Base-by-base conservation (phyloP, 2,329 filamentous ascomycete genomes). In the Geosmithia putterillii region DNA sequence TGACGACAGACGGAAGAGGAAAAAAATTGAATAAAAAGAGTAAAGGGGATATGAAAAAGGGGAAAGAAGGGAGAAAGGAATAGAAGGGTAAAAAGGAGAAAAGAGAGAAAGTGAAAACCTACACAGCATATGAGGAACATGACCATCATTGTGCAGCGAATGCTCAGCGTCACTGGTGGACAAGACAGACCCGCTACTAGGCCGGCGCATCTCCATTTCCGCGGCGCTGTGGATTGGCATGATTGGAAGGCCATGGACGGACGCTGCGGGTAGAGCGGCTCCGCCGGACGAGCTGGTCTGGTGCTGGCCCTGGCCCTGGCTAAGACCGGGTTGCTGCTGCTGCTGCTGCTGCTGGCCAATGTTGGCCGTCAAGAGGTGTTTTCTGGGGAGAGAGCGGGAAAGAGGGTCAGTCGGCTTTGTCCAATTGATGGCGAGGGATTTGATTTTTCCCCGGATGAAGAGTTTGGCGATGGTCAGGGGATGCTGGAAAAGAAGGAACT, bases 311-410 rank as follows among this genome's bases (percentile, higher is more conserved):
- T 18, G 36, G 36, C 12, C 17, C n/a, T 9, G 36, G 4, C 4
- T 12, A 4, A 5, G 36, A 9, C 36, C 17, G 8, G 10, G 36
- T 14, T 32, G n/a, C 8, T 25, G 38, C 22, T 40, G 38, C 15
- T 35, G 42, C 22, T 43, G 42, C 15, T 51, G 50, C 44, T 57
- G 60, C 44, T 57, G 60, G 48, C 55, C 61, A 45, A 59, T 57
- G 50, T 57, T 63, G 35, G 62, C 55, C 38, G 64, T 59, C 46
- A 62, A 55, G 46, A 67, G 58, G 48, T 67, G 65, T 55, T 70
- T 71, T 56, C 67, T 71, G 50, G 42, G 50, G 51, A 47, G 42
- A 44, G 28, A 32, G 28, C 10, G 10, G 23, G 10, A 10, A 7
- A 10, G 28, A 12, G 36, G 17, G 36, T 38, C 20, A 38, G 36